Evolutionary conservation across 2,329 filamentous ascomycete genomes (phyloP).

Genomic region (Lecanoromycetidae sp.): DNA sequence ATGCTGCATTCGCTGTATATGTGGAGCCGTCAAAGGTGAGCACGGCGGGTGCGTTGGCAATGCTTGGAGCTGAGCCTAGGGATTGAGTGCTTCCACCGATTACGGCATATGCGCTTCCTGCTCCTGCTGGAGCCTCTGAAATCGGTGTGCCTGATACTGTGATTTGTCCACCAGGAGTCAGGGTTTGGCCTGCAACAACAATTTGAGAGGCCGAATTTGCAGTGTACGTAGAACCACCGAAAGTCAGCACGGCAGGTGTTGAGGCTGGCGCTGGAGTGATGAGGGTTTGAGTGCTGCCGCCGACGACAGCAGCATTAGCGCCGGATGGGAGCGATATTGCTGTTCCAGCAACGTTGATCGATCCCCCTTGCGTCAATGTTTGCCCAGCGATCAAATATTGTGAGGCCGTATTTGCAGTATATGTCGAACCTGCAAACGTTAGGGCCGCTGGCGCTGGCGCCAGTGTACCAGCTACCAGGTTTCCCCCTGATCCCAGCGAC

Average conservation of each 20-base stretch:
- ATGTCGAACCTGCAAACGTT: slow-evolving; percentile 1
- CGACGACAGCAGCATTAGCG: not conserved
- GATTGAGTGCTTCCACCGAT: slow-evolving; percentile 1
- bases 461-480: slow-evolving; percentile 5
- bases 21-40: slow-evolving; percentile 4
- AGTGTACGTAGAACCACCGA: slow-evolving; percentile 4
- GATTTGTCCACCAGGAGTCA: slow-evolving; percentile 6
- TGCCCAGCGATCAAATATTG: slow-evolving; percentile 5
- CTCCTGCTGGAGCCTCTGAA: not conserved
- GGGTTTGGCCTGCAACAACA: slow-evolving; percentile 10
- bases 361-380: slow-evolving; percentile 4
- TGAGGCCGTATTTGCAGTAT: slow-evolving; percentile 6
- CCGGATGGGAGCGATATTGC: not conserved
- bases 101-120: not conserved
- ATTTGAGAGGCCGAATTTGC: slow-evolving; percentile 10
- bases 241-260: slow-evolving; percentile 6
- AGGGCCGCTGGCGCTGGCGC: slow-evolving; percentile 4
- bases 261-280: not conserved
- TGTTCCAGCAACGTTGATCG: not conserved
- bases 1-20: slow-evolving; percentile 8
- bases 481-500: slow-evolving; percentile 1
- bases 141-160: slow-evolving; percentile 4
- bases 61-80: not conserved
- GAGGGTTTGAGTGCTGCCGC: not conserved
- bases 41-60: not conserved